Evolutionary conservation across 345 rosid genomes (phyloP).

Genomic region (Gossypium turneri): DNA sequence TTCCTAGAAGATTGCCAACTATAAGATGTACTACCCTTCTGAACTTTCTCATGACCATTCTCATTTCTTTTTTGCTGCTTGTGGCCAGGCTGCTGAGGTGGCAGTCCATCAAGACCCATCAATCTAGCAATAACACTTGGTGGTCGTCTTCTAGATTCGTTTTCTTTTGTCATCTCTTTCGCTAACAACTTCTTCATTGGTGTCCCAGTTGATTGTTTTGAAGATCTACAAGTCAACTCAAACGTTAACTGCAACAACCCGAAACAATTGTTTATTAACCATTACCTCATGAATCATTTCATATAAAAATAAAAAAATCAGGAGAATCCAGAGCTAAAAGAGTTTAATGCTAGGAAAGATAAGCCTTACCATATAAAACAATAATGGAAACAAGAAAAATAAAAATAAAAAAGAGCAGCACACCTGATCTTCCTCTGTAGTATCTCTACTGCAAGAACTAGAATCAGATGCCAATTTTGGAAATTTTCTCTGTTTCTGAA

Average conservation of each 20-base stretch:
- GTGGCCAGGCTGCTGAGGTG: slow-evolving; percentile 46
- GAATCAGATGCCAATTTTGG: slow-evolving; percentile 51
- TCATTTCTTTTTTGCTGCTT: slow-evolving; percentile 44
- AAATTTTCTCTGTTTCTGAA: slow-evolving; percentile 34
- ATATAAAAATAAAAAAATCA: slow-evolving; percentile 12
- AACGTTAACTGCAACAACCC: slow-evolving; percentile 40
- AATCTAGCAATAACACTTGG: slow-evolving; percentile 83
- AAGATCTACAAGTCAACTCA: slow-evolving; percentile 39
- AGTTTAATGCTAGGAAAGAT: neutral
- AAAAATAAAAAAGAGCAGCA: neutral
- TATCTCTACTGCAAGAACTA: slow-evolving; percentile 36
- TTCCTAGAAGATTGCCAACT: slow-evolving; percentile 55
- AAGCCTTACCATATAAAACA: slow-evolving; percentile 2
- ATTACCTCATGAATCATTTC: neutral
- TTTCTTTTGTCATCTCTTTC: slow-evolving; percentile 76
- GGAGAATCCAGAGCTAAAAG: neutral
- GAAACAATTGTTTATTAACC: slow-evolving; percentile 17
- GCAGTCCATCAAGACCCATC: slow-evolving; percentile 95
- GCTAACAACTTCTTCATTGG: slow-evolving; percentile 73
- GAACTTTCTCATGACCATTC: slow-evolving; percentile 35
- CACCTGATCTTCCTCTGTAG: slow-evolving; percentile 55
- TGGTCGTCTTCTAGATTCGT: slow-evolving; percentile 59
- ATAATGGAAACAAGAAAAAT: slow-evolving; percentile 21
- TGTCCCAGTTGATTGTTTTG: slow-evolving; percentile 38
- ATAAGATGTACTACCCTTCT: slow-evolving; percentile 38